A percentile compares a stretch with the other conserved stretches of the same genome.
These are phyloP conservation scores for Penicillium sp. DNA, from an alignment of 2,329 filamentous ascomycete species.

Conservation along the genomic window DNA sequence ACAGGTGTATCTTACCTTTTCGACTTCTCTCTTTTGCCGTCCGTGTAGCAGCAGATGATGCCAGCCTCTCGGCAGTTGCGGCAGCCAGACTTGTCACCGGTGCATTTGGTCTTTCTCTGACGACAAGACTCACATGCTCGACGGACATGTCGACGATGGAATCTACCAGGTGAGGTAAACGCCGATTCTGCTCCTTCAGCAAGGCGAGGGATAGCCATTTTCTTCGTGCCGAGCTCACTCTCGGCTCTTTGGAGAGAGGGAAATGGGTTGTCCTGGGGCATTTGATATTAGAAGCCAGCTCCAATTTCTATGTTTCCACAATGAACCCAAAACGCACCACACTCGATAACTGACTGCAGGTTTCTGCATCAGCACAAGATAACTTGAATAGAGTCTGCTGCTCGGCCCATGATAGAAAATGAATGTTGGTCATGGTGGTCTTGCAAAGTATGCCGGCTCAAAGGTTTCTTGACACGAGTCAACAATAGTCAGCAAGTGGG, in stretches of 20 bases:
- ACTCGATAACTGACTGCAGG: constrained; percentile 29
- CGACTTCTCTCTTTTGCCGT: constrained; percentile 47
- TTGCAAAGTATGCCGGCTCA: neutral
- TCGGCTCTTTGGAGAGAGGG: constrained; percentile 24
- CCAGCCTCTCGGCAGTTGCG: constrained; percentile 45
- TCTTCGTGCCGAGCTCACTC: constrained; percentile 24
- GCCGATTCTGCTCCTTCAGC: constrained; percentile 34
- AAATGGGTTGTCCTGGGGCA: constrained; percentile 25
- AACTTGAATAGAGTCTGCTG: constrained; percentile 33
- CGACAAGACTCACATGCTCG: constrained; percentile 48
- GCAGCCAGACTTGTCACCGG: constrained; percentile 45
- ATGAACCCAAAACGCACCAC: constrained; percentile 22
- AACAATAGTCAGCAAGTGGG: neutral
- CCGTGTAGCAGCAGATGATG: constrained; percentile 46
- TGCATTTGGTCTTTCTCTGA: constrained; percentile 47
- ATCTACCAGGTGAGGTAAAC: constrained; percentile 33
- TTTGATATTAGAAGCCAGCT: constrained; percentile 7
- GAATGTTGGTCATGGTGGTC: constrained; percentile 29
- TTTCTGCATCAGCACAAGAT: constrained; percentile 32
- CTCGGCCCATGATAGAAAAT: constrained; percentile 31
- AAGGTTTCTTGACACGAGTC: neutral
- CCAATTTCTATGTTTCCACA: neutral
- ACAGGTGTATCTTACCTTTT: constrained; percentile 36
- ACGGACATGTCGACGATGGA: constrained; percentile 38
- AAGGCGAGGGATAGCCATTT: constrained; percentile 39